These are phyloP conservation scores for Microglena sp. DNA, from an alignment of 139 green algal genomes.

Conservation along the genomic window DNA sequence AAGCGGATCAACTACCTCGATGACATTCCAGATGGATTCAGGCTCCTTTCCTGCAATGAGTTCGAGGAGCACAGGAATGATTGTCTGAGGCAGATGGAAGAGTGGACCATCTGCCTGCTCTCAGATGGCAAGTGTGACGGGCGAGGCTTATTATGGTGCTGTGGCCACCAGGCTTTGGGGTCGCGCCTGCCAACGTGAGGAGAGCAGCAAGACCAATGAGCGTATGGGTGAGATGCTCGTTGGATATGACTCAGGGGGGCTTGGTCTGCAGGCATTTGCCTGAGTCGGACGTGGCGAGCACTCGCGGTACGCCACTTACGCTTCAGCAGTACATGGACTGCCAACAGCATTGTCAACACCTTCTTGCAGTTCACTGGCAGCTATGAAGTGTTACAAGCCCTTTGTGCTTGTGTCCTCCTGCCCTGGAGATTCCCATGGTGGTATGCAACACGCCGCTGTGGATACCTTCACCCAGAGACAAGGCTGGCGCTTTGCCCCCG, in stretches of 20 bases:
- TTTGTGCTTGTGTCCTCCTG: slow-evolving; percentile 1
- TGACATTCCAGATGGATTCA: slow-evolving; percentile 7
- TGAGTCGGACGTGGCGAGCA: no score
- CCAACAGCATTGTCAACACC: no score
- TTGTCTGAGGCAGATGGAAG: background rate
- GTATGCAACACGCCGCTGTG: background rate
- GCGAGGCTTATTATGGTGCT: background rate
- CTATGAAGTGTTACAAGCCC: slow-evolving; percentile 4
- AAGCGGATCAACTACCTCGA: slow-evolving; percentile 5
- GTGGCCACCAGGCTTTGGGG: background rate
- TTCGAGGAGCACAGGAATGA: slow-evolving; percentile 1
- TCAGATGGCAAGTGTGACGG: slow-evolving; percentile 10
- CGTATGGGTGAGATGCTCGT: no score
- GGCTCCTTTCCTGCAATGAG: background rate
- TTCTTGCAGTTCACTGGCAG: no score
- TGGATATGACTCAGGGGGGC: no score
- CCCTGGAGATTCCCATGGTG: slow-evolving; percentile 4
- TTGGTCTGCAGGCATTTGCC: no score
- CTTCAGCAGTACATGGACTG: no score
- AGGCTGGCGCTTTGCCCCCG: slow-evolving; percentile 1
- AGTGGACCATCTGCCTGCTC: background rate
- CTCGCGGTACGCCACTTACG: no score
- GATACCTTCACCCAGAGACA: background rate
- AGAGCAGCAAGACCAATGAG: no score
- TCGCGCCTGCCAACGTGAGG: no score